Conservation (phyloP, 805 yeast genomes). For the Grigorovia transvaalensis region DNA sequence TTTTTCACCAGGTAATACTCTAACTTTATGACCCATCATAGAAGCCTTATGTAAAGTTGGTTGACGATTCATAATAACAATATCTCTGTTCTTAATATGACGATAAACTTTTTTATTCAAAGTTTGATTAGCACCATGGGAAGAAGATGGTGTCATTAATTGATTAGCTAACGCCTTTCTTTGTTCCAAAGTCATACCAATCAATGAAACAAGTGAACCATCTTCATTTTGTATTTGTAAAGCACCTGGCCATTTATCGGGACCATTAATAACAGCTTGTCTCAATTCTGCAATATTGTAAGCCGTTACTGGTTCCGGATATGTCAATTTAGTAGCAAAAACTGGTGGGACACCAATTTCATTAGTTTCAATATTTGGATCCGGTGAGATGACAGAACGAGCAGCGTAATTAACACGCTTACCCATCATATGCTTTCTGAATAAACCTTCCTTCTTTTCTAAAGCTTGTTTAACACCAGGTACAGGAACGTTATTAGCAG, state of each 20-base stretch:
- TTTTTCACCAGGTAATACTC: slow-evolving; percentile 95
- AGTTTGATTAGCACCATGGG: slow-evolving; percentile 43
- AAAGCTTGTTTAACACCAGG: slow-evolving; percentile 97
- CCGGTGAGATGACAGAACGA: slow-evolving; percentile 97
- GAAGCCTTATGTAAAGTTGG: slow-evolving; percentile 98
- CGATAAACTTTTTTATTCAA: slow-evolving; percentile 88
- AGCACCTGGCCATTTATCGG: slow-evolving; percentile 98
- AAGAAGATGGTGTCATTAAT: slow-evolving; percentile 70
- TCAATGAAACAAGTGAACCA: slow-evolving; percentile 69
- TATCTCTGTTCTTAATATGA: slow-evolving; percentile 90
- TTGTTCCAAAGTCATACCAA: slow-evolving; percentile 87
- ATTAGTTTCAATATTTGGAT: slow-evolving; percentile 94
- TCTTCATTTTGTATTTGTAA: slow-evolving; percentile 92
- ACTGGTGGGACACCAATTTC: slow-evolving; percentile 99
- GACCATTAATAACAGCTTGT: slow-evolving; percentile 94
- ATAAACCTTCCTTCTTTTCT: slow-evolving; percentile 96
- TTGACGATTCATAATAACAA: slow-evolving; percentile 97
- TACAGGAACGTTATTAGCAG: slow-evolving; percentile 41
- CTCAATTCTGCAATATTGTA: slow-evolving; percentile 84
- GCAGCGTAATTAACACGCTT: slow-evolving; percentile 98
- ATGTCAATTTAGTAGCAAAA: slow-evolving; percentile 88
- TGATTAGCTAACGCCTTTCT: slow-evolving; percentile 93
- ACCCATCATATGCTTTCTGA: slow-evolving; percentile 99
- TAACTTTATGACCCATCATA: slow-evolving; percentile 98
- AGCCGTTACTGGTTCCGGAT: slow-evolving; percentile 95